Conservation (phyloP, 1,139 yeast genomes). For the Scheffersomyces stambukii region DNA sequence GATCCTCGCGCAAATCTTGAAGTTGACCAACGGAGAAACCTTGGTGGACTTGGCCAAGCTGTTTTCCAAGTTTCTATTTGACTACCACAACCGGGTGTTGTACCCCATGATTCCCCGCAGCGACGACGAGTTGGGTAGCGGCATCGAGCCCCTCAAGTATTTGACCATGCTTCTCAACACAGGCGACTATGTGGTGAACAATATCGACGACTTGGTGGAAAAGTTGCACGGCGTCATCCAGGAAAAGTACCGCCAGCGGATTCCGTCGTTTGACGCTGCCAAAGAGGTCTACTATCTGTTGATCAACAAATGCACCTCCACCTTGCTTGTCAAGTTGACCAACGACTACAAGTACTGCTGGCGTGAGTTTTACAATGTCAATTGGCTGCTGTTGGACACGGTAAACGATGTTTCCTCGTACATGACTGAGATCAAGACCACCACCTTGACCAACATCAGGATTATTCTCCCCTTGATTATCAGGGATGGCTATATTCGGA, state of each 20-base stretch:
- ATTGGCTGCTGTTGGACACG: constrained; percentile 63
- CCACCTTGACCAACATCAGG: constrained; percentile 42
- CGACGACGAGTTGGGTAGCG: constrained; percentile 14
- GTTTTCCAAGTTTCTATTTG: constrained; percentile 63
- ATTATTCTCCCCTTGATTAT: constrained; percentile 58
- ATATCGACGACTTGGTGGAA: constrained; percentile 73
- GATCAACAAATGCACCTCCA: constrained; percentile 55
- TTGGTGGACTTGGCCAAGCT: constrained; percentile 59
- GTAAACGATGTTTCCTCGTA: constrained; percentile 73
- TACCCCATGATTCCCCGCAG: constrained; percentile 52
- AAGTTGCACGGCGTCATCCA: constrained; percentile 49
- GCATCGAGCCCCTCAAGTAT: constrained; percentile 57
- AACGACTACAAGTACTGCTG: constrained; percentile 66
- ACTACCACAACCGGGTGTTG: constrained; percentile 61
- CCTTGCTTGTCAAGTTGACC: constrained; percentile 56
- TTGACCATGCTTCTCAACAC: constrained; percentile 78
- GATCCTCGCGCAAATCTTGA: constrained; percentile 68
- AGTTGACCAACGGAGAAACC: constrained; percentile 67
- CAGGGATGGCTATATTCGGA: constrained; percentile 67
- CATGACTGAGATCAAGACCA: constrained; percentile 51
- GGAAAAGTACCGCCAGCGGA: constrained; percentile 26
- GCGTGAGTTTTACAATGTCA: constrained; percentile 80
- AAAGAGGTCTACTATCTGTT: constrained; percentile 55
- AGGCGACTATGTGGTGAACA: constrained; percentile 81
- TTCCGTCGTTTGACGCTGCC: constrained; percentile 47